phyloP scores from a whole-genome alignment of 2,329 filamentous ascomycete species.

The Arthrobotrys sinensis region DNA sequence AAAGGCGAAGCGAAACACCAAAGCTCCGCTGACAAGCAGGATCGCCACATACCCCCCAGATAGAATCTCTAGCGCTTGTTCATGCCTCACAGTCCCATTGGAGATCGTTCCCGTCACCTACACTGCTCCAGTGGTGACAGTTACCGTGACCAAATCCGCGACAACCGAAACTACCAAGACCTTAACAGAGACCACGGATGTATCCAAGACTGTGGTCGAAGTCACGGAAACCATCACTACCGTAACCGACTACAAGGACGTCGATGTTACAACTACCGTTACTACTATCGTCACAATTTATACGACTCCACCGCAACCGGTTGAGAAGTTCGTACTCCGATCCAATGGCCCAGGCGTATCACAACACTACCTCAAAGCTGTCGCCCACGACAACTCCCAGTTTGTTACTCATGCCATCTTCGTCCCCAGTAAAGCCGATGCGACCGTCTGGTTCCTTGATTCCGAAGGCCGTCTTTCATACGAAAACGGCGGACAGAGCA shows the following conservation, averaged over 20 bases:
- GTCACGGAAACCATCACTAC: constrained; percentile 14
- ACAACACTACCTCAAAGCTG: constrained; percentile 22
- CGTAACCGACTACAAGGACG: constrained; percentile 6
- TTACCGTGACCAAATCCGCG: background rate
- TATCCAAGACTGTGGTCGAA: background rate
- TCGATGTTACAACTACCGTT: constrained; percentile 20
- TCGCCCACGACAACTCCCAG: constrained; percentile 1
- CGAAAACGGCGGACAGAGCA: background rate
- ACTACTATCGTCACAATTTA: background rate
- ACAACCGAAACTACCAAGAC: constrained; percentile 6
- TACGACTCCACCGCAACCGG: background rate
- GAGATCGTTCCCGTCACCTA: constrained; percentile 6
- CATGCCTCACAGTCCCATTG: constrained; percentile 19
- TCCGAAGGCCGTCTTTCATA: constrained; percentile 7
- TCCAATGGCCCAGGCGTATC: constrained; percentile 28
- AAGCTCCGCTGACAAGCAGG: background rate
- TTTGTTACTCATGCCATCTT: constrained; percentile 24
- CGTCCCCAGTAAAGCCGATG: constrained; percentile 3
- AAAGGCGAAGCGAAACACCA: constrained; percentile 4
- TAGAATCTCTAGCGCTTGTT: constrained; percentile 20
- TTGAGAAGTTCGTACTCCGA: constrained; percentile 8
- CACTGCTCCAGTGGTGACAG: background rate
- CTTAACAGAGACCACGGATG: background rate
- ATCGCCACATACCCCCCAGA: constrained; percentile 13
- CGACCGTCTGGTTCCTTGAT: constrained; percentile 22